Evolutionary conservation across 2,329 filamentous ascomycete genomes (phyloP).

Genomic region (Hypoxylon sp.): DNA sequence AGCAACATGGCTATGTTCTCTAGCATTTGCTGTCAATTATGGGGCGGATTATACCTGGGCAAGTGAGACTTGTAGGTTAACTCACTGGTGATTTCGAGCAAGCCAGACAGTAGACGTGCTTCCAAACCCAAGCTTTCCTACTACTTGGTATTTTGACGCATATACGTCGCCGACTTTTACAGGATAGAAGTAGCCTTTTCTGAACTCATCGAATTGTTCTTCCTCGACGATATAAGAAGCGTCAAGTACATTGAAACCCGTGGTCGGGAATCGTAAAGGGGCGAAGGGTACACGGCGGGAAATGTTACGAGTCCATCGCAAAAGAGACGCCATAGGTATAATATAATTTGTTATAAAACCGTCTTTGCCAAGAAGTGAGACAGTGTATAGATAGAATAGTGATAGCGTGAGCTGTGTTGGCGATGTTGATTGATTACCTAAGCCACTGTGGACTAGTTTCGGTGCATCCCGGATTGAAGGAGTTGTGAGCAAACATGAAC

Average conservation of each 20-base stretch:
- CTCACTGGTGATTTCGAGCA: slow-evolving; percentile 49
- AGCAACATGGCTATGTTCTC: slow-evolving; percentile 31
- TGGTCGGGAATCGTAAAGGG: not conserved
- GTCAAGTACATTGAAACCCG: slow-evolving; percentile 8
- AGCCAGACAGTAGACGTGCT: slow-evolving; percentile 48
- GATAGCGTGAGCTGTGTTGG: not conserved
- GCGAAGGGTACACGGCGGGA: not conserved
- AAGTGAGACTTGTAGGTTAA: slow-evolving; percentile 24
- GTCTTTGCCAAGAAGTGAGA: not conserved
- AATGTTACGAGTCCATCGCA: not conserved
- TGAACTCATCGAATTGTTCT: slow-evolving; percentile 9
- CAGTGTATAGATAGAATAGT: not conserved
- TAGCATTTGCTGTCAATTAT: slow-evolving; percentile 48
- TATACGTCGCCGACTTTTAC: slow-evolving; percentile 31
- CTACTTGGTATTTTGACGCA: slow-evolving; percentile 43
- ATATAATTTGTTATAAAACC: not conserved
- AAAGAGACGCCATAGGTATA: not conserved
- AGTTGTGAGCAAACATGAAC: too few relatives aligned
- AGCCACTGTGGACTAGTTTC: too few relatives aligned
- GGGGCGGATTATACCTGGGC: slow-evolving; percentile 44
- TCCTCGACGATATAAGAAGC: slow-evolving; percentile 2
- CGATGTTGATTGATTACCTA: too few relatives aligned
- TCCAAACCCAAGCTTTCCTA: slow-evolving; percentile 49
- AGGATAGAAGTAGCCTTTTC: slow-evolving; percentile 25
- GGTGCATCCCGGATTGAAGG: too few relatives aligned